phyloP scores from a whole-genome alignment of 176 grass and related monocot species.

The Themeda triandra region DNA sequence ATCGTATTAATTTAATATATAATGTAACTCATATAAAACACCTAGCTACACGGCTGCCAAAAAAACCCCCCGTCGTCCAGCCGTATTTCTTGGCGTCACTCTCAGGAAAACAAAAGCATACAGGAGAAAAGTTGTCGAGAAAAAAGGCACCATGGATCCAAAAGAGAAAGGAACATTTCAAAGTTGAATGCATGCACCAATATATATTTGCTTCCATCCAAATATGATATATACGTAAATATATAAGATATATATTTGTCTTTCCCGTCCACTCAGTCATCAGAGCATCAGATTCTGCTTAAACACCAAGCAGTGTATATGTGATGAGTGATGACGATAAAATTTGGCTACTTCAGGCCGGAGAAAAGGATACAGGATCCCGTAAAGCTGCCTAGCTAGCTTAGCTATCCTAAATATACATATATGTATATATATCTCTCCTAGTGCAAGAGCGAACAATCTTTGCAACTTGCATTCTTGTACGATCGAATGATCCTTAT shows the following conservation, averaged over 20 bases:
- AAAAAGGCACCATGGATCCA: constrained; percentile 23
- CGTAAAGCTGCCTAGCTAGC: constrained; percentile 3
- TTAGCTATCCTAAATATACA: background rate
- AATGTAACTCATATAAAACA: background rate
- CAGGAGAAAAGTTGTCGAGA: too few species aligned
- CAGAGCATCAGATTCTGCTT: constrained; percentile 96
- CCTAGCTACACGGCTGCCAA: background rate
- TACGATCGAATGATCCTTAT: background rate
- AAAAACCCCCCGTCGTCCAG: background rate
- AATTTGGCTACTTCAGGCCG: background rate
- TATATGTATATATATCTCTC: background rate
- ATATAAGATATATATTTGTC: background rate
- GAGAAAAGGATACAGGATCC: constrained; percentile 16
- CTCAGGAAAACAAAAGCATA: constrained; percentile 20
- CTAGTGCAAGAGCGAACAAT: constrained; percentile 43
- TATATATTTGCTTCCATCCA: constrained; percentile 22
- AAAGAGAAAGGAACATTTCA: constrained; percentile 50
- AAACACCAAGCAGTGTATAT: constrained; percentile 62
- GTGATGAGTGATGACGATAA: constrained; percentile 3
- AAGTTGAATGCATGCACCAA: constrained; percentile 4
- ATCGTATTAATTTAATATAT: too few species aligned
- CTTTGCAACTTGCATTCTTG: constrained; percentile 28
- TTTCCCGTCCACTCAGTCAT: constrained; percentile 28
- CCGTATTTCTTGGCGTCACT: background rate
- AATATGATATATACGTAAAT: background rate